Base-by-base conservation (phyloP, 2,329 filamentous ascomycete genomes). In the Claviceps purpurea region DNA sequence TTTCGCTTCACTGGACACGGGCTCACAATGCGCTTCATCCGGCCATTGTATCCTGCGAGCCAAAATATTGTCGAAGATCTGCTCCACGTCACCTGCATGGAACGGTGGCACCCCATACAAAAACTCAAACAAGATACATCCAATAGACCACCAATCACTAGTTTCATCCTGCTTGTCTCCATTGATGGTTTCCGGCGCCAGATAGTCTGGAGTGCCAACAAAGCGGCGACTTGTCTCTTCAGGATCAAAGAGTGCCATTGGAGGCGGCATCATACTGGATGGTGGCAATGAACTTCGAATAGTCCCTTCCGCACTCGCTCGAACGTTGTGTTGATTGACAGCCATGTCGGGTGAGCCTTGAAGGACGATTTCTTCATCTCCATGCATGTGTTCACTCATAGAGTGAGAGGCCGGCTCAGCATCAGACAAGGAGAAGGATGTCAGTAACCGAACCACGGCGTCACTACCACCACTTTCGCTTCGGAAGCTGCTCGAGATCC, bases 71-170 rank as follows among this genome's bases (percentile, higher is more conserved):
- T 96, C 88, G 63, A 98, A 98, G 1, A 98, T 93, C 60, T 93
- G 78, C 60, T 98, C 93, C 0, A 93, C 89, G 47, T 90, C 89
- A 20, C 77, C 74, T 1, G 89, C 93, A 65, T 97, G 89, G 67
- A 98, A 98, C 0, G 93, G 93, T 1, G 93, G 93, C 53, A 88
- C 85, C 1, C 93, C 93, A 62, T 88, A 97, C 2, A 98, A 72
- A 58, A 95, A 96, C 62, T 98, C 93, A 61, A 96, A 98, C 68
- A 97, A 73, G 60, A 98, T 97, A 66, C 94, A 98, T 1, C 93
- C 93, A n/a, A 98, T 77, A 22, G 93, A 97, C 93, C 93, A 98
- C 93, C 93, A 98, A 81, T 98, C 93, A 64, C 93, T 97, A 59
- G 91, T 93, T 67, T 97, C 91, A 62, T 98, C 93, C 67, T 98